A percentile compares a stretch with the other conserved stretches of the same genome.
Conservation (phyloP, 2,329 filamentous ascomycete genomes). For the Knufia petricola region DNA sequence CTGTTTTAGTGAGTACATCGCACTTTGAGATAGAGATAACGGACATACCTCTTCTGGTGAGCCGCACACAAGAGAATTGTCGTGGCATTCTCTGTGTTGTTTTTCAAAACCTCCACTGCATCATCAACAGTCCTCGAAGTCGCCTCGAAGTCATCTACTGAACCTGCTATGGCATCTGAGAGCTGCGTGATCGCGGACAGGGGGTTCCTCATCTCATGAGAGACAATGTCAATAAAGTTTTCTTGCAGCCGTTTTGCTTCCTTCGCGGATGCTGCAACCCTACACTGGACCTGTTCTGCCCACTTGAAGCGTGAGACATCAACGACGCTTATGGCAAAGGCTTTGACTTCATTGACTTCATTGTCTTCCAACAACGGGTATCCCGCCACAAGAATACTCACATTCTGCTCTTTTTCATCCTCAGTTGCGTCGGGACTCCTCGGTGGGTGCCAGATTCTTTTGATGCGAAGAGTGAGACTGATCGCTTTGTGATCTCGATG, state of each 20-base stretch:
- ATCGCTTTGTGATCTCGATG: constrained; percentile 6
- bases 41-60: constrained; percentile 70
- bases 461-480: constrained; percentile 12
- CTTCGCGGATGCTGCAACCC: constrained; percentile 23
- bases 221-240: constrained; percentile 56
- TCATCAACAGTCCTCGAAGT: constrained; percentile 3
- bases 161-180: constrained; percentile 45
- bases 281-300: constrained; percentile 32
- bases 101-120: not conserved
- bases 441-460: constrained; percentile 15
- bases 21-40: no score
- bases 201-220: constrained; percentile 48
- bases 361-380: constrained; percentile 16
- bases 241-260: constrained; percentile 44
- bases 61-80: constrained; percentile 67
- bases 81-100: constrained; percentile 54
- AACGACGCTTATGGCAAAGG: constrained; percentile 33
- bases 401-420: constrained; percentile 11
- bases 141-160: constrained; percentile 28
- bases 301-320: constrained; percentile 25
- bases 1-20: constrained; percentile 72
- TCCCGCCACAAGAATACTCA: constrained; percentile 14
- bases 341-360: constrained; percentile 10
- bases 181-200: constrained; percentile 50
- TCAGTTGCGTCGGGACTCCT: constrained; percentile 10